Evolutionary conservation across 257 asterid species (phyloP).

Genomic region (Ballota nigra): DNA sequence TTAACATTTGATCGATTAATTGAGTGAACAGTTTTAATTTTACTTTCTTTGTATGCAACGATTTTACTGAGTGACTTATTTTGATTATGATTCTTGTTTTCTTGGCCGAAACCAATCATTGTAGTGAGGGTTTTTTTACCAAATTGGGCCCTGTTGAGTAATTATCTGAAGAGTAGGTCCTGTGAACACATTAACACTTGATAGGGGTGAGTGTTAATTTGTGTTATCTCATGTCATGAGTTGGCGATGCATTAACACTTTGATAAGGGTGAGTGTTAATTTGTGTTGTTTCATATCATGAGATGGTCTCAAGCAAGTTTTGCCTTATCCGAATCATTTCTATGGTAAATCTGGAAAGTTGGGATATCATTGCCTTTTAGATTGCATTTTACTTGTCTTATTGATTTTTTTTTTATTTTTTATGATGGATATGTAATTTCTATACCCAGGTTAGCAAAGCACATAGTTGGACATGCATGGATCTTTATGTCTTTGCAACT

Average conservation of each 20-base stretch:
- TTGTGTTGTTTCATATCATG: too few relatives aligned
- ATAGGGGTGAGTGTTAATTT: too few relatives aligned
- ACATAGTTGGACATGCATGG: constrained; percentile 94
- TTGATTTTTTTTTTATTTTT: not conserved
- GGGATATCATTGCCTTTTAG: constrained; percentile 1
- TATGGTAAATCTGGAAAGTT: constrained; percentile 1
- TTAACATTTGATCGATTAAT: constrained; percentile 10
- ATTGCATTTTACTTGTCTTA: constrained; percentile 1
- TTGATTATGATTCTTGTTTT: not conserved
- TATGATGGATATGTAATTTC: not conserved
- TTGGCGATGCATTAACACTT: too few relatives aligned
- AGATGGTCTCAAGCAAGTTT: too few relatives aligned
- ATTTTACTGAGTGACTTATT: not conserved
- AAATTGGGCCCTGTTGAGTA: not conserved
- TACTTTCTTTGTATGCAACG: not conserved
- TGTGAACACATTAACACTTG: too few relatives aligned
- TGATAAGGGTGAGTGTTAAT: too few relatives aligned
- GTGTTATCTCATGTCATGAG: too few relatives aligned
- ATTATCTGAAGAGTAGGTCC: too few relatives aligned
- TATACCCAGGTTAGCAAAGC: constrained; percentile 61
- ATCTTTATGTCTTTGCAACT: constrained; percentile 84
- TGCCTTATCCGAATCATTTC: too few relatives aligned
- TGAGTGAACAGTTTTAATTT: not conserved
- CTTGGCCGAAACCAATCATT: not conserved
- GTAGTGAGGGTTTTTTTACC: not conserved